Base-by-base conservation (phyloP, 2,329 filamentous ascomycete species). In the Calycina herbarum region DNA sequence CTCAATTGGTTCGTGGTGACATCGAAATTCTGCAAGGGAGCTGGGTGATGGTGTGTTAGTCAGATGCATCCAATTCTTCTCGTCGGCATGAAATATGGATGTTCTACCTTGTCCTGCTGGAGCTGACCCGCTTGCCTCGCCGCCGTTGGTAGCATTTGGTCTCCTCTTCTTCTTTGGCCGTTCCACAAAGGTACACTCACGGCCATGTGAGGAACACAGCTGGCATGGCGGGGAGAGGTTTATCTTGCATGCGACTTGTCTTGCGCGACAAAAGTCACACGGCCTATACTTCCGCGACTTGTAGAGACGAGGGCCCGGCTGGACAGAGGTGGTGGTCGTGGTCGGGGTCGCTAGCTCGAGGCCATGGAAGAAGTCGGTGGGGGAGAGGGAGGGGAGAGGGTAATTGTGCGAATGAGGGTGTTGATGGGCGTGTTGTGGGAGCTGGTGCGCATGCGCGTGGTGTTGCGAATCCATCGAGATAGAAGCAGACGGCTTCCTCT, bases 231-330 rank as follows among this genome's bases (percentile, higher is more conserved):
- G 80, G 15, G 73, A 68, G 8, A 67, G 71, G 29, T 81, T 78
- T 56, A 81, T 78, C 64, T 80, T 79, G 68, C 79, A 82, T 10
- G 79, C 79, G 0, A 79, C 78, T 68, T 81, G 80, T 64, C 80
- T 77, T 20, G 78, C 78, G 11, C 79, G 76, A 67, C 79, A 82
- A 69, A 81, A 81, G 68, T 82, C 80, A 71, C 80, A 82, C 4
- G 80, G 80, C 48, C 80, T 73, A 62, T 74, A 74, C 57, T 76
- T 76, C 31, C 74, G 64, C 31, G 71, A 72, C 59, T 75, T 75
- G 66, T 76, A 76, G n/a, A 56, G 67, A 33, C 74, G 69, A n/a
- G 74, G 74, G 13, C 73, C 73, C n/a, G 71, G 68, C 62, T 73
- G 72, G 20, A 70, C 61, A 31, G 68, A 63, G 42, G 31, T 38